A percentile compares a stretch with the other conserved stretches of the same genome.
These are phyloP conservation scores for Hemerocallis citrina DNA, from an alignment of 106 monocot species.

Conservation along the genomic window DNA sequence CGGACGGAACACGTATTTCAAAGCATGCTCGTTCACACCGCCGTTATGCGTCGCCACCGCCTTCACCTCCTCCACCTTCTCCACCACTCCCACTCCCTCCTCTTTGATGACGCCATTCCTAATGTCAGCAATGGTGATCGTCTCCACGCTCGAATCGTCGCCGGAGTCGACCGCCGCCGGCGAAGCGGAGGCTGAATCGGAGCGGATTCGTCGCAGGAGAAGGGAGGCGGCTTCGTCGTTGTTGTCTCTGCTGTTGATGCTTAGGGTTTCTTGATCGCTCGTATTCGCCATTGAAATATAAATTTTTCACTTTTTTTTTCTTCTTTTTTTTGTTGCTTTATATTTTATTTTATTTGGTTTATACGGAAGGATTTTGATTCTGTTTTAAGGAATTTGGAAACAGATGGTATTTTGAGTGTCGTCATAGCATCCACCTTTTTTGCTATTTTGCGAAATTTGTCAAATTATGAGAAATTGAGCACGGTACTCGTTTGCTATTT, in stretches of 20 bases:
- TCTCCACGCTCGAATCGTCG: slow-evolving; percentile 14
- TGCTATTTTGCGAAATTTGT: too few species aligned
- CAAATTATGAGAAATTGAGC: too few species aligned
- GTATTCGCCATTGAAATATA: slow-evolving; percentile 20
- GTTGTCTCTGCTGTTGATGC: background rate
- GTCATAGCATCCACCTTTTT: too few species aligned
- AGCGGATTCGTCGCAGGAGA: slow-evolving; percentile 3
- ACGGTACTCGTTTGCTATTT: too few species aligned
- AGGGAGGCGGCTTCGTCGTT: background rate
- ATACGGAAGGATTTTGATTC: too few species aligned
- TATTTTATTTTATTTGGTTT: too few species aligned
- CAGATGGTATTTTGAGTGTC: too few species aligned
- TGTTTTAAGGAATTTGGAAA: too few species aligned
- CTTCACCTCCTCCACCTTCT: background rate
- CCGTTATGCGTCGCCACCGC: background rate
- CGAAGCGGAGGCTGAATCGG: slow-evolving; percentile 3
- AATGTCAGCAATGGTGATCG: slow-evolving; percentile 20
- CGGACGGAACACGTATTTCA: slow-evolving; percentile 41
- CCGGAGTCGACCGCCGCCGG: slow-evolving; percentile 10
- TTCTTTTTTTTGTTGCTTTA: too few species aligned
- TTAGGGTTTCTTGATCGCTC: slow-evolving; percentile 28
- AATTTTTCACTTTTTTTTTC: too few species aligned
- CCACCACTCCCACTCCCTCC: background rate
- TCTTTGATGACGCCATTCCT: slow-evolving; percentile 5
- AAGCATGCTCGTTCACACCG: background rate